A percentile compares a stretch with the other conserved stretches of the same genome.
phyloP scores from a whole-genome alignment of 2,329 filamentous ascomycete genomes.

The Diaporthe citriasiana region DNA sequence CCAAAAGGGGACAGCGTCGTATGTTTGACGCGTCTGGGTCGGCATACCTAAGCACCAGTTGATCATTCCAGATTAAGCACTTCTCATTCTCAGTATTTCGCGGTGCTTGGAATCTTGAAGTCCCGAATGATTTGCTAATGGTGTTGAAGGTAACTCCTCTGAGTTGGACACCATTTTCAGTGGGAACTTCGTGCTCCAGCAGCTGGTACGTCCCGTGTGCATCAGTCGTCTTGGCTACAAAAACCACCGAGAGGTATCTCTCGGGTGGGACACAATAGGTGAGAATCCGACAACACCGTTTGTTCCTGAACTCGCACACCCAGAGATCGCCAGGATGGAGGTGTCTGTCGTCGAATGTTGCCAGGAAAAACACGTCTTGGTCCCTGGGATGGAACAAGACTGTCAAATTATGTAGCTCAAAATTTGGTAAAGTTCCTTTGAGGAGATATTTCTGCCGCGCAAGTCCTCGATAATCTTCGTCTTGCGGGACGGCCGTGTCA shows the following conservation, averaged over 20 bases:
- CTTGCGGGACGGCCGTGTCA: not conserved
- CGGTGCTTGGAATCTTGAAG: not conserved
- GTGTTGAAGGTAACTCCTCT: conserved; percentile 28
- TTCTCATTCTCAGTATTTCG: not conserved
- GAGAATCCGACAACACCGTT: conserved; percentile 1
- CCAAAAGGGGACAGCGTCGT: not conserved
- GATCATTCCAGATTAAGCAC: conserved; percentile 11
- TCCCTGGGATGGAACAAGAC: conserved; percentile 21
- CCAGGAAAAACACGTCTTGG: conserved; percentile 11
- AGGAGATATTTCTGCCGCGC: not conserved
- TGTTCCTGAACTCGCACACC: conserved; percentile 31
- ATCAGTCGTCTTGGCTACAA: not conserved
- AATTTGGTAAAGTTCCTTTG: not conserved
- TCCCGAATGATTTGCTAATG: not conserved
- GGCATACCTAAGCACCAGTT: not conserved
- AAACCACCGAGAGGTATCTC: not conserved
- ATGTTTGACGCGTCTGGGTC: too few relatives aligned
- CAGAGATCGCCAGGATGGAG: not conserved
- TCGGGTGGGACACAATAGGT: not conserved
- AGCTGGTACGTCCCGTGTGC: conserved; percentile 30
- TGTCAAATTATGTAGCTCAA: not conserved
- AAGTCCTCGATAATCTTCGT: not conserved
- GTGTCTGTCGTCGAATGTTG: not conserved
- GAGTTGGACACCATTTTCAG: not conserved
- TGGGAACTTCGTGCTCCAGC: not conserved